These are phyloP conservation scores for Pseudogymnoascus sp. DNA, from an alignment of 2,329 filamentous ascomycete genomes.

Conservation along the genomic window DNA sequence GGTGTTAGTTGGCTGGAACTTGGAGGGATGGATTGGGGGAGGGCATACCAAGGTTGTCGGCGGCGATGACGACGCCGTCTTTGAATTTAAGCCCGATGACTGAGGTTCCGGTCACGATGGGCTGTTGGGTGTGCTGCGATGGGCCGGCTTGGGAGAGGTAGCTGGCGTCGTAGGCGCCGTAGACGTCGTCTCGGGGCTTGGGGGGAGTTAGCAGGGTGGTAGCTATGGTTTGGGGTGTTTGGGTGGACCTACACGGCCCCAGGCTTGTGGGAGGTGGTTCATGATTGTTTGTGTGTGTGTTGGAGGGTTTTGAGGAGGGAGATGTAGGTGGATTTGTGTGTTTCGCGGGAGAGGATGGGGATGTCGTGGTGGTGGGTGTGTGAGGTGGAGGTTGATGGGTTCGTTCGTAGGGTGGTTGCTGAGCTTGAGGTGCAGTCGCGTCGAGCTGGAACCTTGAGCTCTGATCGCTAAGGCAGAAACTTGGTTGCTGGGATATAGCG, in stretches of 20 bases:
- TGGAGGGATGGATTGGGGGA: slow-evolving; percentile 10
- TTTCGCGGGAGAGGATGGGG: neutral
- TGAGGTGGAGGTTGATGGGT: neutral
- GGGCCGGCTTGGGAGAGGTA: slow-evolving; percentile 66
- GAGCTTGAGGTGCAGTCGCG: slow-evolving; percentile 11
- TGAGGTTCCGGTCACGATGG: slow-evolving; percentile 93
- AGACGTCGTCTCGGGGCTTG: slow-evolving; percentile 94
- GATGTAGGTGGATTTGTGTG: slow-evolving; percentile 10
- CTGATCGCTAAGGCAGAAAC: neutral
- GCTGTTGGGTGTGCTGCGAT: slow-evolving; percentile 81
- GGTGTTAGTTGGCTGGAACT: neutral
- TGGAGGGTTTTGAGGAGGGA: slow-evolving; percentile 10
- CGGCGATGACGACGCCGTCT: slow-evolving; percentile 90
- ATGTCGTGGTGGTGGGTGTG: neutral
- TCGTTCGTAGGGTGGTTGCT: neutral
- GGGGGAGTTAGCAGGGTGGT: slow-evolving; percentile 31
- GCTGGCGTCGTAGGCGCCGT: slow-evolving; percentile 84
- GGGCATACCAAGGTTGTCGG: slow-evolving; percentile 84
- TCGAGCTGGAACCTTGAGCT: slow-evolving; percentile 11
- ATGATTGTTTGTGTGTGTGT: slow-evolving; percentile 34
- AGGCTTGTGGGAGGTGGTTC: slow-evolving; percentile 67
- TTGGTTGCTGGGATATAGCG: neutral
- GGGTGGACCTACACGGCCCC: slow-evolving; percentile 56
- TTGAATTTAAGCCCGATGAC: slow-evolving; percentile 94
- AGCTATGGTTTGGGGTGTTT: slow-evolving; percentile 10